These are phyloP conservation scores for Nevesoporus exiguus DNA, from an alignment of 768 basidiomycete species.

Conservation along the genomic window DNA sequence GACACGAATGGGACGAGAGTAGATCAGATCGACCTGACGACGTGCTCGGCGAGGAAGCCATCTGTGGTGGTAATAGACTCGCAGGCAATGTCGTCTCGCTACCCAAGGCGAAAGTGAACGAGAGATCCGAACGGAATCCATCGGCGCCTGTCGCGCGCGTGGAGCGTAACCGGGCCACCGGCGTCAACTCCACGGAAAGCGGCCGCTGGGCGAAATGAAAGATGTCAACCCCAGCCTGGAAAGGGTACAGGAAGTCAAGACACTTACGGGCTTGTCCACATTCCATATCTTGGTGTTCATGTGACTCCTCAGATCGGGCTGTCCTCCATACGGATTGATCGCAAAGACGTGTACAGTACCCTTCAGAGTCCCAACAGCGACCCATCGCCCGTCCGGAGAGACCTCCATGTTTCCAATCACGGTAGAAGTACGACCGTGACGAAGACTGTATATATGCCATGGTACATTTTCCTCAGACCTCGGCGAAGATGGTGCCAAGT, in stretches of 20 bases:
- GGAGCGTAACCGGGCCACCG: slow-evolving; percentile 54
- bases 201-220: slow-evolving; percentile 42
- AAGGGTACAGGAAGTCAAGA: background rate
- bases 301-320: slow-evolving; percentile 59
- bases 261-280: slow-evolving; percentile 42
- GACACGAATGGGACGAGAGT: slow-evolving; percentile 28
- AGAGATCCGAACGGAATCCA: slow-evolving; percentile 39
- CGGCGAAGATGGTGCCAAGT: background rate
- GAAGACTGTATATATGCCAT: slow-evolving; percentile 64
- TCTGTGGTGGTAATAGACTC: slow-evolving; percentile 35
- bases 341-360: slow-evolving; percentile 71
- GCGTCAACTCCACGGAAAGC: slow-evolving; percentile 49
- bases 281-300: slow-evolving; percentile 57
- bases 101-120: slow-evolving; percentile 51
- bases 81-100: slow-evolving; percentile 35
- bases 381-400: slow-evolving; percentile 58
- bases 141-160: slow-evolving; percentile 27
- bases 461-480: slow-evolving; percentile 27
- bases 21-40: slow-evolving; percentile 30
- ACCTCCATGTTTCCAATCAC: slow-evolving; percentile 49
- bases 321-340: slow-evolving; percentile 73
- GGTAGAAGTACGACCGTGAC: slow-evolving; percentile 68
- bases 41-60: slow-evolving; percentile 26
- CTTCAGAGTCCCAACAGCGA: slow-evolving; percentile 62
- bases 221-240: background rate